These are phyloP conservation scores for Phytophthora hibernalis DNA, from an alignment of 352 stramenopile species.

Conservation along the genomic window DNA sequence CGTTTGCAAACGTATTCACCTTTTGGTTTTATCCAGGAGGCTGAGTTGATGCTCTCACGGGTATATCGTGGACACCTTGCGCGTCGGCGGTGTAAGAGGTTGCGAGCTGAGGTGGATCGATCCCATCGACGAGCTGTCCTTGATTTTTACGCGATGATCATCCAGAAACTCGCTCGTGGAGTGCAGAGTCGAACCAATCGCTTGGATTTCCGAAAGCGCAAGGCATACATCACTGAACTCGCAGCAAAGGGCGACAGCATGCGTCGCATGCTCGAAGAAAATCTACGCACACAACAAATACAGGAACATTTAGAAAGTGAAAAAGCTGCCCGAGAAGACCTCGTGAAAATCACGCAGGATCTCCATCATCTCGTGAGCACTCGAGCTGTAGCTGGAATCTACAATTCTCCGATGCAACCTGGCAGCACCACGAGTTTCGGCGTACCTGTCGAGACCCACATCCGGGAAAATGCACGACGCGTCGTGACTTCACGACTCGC, in stretches of 20 bases:
- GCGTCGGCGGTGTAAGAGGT: constrained; percentile 33
- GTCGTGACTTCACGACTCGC: constrained; percentile 44
- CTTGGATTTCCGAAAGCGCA: constrained; percentile 68
- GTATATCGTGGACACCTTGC: constrained; percentile 69
- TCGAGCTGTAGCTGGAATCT: constrained; percentile 59
- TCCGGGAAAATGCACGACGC: constrained; percentile 58
- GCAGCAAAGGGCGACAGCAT: constrained; percentile 58
- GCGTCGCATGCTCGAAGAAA: constrained; percentile 50
- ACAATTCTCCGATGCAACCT: constrained; percentile 54
- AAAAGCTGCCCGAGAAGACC: constrained; percentile 47
- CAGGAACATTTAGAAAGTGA: constrained; percentile 46
- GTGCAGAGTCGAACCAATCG: constrained; percentile 51
- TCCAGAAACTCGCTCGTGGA: constrained; percentile 66
- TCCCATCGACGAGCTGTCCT: constrained; percentile 43
- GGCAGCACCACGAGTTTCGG: constrained; percentile 56
- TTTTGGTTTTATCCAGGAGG: constrained; percentile 40
- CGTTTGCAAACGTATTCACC: not conserved
- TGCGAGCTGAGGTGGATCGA: constrained; percentile 25
- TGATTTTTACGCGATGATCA: constrained; percentile 55
- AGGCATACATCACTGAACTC: constrained; percentile 62
- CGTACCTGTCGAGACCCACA: constrained; percentile 67
- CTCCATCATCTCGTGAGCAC: constrained; percentile 75
- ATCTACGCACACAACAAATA: constrained; percentile 53
- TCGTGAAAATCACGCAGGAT: constrained; percentile 62
- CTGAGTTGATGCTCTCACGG: constrained; percentile 59